Conservation (phyloP, 2,329 filamentous ascomycete genomes). For the Epichloe gansuensis region DNA sequence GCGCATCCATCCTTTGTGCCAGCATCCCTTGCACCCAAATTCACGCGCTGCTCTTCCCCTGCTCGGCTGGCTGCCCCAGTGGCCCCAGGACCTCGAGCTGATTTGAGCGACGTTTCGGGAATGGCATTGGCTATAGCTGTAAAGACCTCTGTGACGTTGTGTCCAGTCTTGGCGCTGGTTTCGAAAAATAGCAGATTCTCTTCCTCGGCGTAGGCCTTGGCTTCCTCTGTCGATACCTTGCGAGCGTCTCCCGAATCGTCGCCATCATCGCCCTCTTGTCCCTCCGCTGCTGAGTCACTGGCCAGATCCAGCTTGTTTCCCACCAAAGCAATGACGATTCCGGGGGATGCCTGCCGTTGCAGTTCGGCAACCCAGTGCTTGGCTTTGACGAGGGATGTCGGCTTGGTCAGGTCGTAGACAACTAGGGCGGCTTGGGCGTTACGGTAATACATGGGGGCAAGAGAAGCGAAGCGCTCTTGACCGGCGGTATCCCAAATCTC, state of each 20-base stretch:
- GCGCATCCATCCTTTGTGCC: slow-evolving; percentile 85
- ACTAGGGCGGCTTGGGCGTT: slow-evolving; percentile 96
- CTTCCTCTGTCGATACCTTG: slow-evolving; percentile 84
- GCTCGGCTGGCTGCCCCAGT: slow-evolving; percentile 45
- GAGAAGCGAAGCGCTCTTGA: slow-evolving; percentile 90
- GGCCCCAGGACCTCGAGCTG: slow-evolving; percentile 59
- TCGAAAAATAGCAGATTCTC: slow-evolving; percentile 93
- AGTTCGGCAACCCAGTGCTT: slow-evolving; percentile 98
- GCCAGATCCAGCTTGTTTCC: slow-evolving; percentile 94
- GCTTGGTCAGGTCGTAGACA: slow-evolving; percentile 96
- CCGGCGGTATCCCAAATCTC: slow-evolving; percentile 98
- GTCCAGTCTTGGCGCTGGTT: slow-evolving; percentile 91
- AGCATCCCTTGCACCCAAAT: slow-evolving; percentile 60
- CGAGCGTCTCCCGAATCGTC: slow-evolving; percentile 60
- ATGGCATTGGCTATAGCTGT: slow-evolving; percentile 97
- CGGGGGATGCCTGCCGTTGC: slow-evolving; percentile 82
- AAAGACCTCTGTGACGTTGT: slow-evolving; percentile 91
- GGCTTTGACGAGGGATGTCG: slow-evolving; percentile 86
- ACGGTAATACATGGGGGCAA: slow-evolving; percentile 99
- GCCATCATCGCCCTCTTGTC: slow-evolving; percentile 41
- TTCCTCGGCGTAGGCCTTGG: slow-evolving; percentile 86
- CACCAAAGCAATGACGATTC: slow-evolving; percentile 92
- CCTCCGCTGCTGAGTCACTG: slow-evolving; percentile 37
- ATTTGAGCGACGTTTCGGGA: slow-evolving; percentile 92
- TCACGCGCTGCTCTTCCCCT: slow-evolving; percentile 64